phyloP scores from a whole-genome alignment of 306 rosid genomes.

The cucumber (Cucumis sativus) region DNA sequence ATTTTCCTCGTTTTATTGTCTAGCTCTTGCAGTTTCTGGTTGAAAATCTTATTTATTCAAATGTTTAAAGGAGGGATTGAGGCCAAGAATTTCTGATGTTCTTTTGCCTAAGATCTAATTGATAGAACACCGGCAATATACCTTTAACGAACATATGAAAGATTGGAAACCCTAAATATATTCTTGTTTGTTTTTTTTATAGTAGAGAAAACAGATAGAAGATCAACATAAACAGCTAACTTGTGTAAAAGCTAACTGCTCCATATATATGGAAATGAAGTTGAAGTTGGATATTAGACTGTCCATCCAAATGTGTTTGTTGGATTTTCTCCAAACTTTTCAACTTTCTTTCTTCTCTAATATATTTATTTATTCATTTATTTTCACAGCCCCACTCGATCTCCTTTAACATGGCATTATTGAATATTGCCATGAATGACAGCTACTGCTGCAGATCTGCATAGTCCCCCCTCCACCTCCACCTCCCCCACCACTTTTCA shows the following conservation, averaged over 20 bases:
- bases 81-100: not conserved
- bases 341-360: not conserved
- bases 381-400: constrained; percentile 5
- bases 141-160: not conserved
- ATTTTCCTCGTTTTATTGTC: constrained; percentile 2
- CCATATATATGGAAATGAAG: not conserved
- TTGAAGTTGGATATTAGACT: not conserved
- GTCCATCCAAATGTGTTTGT: not conserved
- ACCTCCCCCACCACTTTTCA: not conserved
- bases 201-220: not conserved
- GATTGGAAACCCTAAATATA: not conserved
- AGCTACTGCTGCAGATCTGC: constrained; percentile 2
- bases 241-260: not conserved
- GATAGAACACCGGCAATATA: not conserved
- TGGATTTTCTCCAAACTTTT: not conserved
- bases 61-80: not conserved
- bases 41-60: not conserved
- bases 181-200: not conserved
- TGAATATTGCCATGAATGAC: constrained; percentile 7
- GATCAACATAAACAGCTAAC: not conserved
- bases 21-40: constrained; percentile 4
- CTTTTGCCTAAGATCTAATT: not conserved
- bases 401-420: constrained; percentile 3
- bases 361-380: not conserved
- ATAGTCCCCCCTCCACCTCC: not conserved